Base-by-base conservation (phyloP, 202 grass and related monocot species). In the Panicum hallii region DNA sequence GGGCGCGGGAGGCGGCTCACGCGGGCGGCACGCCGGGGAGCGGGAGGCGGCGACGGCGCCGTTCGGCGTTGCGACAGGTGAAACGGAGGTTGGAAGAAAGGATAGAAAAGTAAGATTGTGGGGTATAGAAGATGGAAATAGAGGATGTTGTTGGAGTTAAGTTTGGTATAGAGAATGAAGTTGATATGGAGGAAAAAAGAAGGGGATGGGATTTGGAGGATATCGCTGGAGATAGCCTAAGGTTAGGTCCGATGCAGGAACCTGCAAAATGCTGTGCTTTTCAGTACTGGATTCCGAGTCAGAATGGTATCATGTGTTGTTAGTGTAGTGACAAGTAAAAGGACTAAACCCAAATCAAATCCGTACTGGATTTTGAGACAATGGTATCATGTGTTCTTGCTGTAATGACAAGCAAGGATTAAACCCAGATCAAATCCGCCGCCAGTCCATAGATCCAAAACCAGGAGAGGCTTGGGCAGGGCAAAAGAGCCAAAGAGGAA, bases 191-290 rank as follows among this genome's bases (percentile, higher is more conserved):
- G n/a, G n/a, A n/a, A n/a, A n/a, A n/a, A n/a, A n/a, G n/a, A n/a
- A n/a, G n/a, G n/a, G n/a, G n/a, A n/a, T n/a, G n/a, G n/a, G n/a
- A n/a, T n/a, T n/a, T n/a, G n/a, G n/a, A n/a, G n/a, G n/a, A n/a
- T n/a, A n/a, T n/a, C n/a, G n/a, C n/a, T n/a, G n/a, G n/a, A n/a
- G n/a, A n/a, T n/a, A n/a, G n/a, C n/a, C n/a, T n/a, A 79, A 79
- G 22, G 50, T 83, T 83, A 62, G 43, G 84, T 32, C 50, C 49
- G 11, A 11, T 54, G 52, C 74, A 14, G 34, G 17, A 73, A 55
- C 16, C 32, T 14, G 22, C 19, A 20, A 45, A 26, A 44, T 60
- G 40, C 3, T 71, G 50, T 45, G 22, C 23, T 17, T 70, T 54
- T 43, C 15, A 55, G 20, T 42, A 4, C 26, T 73, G 47, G 11